Evolutionary conservation across 2,329 filamentous ascomycete species (phyloP), one percentile per base, ranked within the genome.

Genomic region (Blumeriella jaapii): DNA sequence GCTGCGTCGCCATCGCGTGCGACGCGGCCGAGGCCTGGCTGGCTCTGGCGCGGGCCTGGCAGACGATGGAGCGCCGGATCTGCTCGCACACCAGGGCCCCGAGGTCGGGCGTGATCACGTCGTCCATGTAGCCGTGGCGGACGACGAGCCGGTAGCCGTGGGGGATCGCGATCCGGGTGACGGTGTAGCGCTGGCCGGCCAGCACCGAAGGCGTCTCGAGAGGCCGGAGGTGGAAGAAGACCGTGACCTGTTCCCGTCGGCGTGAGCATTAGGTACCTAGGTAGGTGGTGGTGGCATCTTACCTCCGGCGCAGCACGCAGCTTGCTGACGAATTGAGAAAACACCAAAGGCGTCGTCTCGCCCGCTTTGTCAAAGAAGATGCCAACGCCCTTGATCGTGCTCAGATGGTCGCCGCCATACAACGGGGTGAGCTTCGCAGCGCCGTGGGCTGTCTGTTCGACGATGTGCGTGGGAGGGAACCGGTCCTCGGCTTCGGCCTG

Each of bases 331-430:
- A 84, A 86, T 28, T 85, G 76, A 7, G 71, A 71, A 54, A 83
- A 85, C 4, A 78, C 75, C 2, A 67, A 68, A 2, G 77, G 78
- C 0, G 70, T 73, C 3, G 68, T 68, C 29, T 73, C 68, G 23
- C 80, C 80, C 0, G 71, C 68, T 57, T 87, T 86, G 60, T 86
- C 81, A 53, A 86, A 85, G 61, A 83, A 86, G 36, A 86, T 75
- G 2, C 78, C 81, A 14, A 72, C 68, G 14, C 65, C 81, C 42
- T 62, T 65, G 34, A 71, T 69, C 0, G 59, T 59, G 22, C 62
- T 65, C 14, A 69, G 44, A 16, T 39, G 41, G 23, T 51, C 54
- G 8, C 55, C 55, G 6, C 61, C 61, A 35, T 60, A 67, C 5
- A 47, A 42, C 6, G 57, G 48, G 0, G 61, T 56, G 1, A 69